These are phyloP conservation scores for Penicillium malachiteum DNA, from an alignment of 495 filamentous ascomycete genomes.

Conservation along the genomic window DNA sequence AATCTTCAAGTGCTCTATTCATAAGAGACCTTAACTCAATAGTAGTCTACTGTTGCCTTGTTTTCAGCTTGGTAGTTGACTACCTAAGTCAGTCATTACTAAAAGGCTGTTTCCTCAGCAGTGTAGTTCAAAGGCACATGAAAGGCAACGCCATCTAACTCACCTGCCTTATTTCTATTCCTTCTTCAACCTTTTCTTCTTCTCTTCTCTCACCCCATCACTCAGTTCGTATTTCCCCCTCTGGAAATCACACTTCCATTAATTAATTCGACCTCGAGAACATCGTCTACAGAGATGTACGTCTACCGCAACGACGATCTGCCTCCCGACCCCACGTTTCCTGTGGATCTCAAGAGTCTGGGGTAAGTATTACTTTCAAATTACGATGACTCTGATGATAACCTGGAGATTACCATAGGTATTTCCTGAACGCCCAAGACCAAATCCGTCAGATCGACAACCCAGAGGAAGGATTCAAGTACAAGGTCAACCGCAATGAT, in stretches of 20 bases:
- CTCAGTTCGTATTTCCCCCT: background rate
- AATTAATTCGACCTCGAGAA: background rate
- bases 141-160: too few species aligned
- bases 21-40: background rate
- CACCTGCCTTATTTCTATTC: background rate
- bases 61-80: background rate
- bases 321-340: constrained; percentile 67
- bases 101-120: too few species aligned
- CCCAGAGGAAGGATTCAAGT: constrained; percentile 68
- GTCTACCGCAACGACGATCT: constrained; percentile 60
- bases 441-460: constrained; percentile 67
- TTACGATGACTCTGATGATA: background rate
- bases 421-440: constrained; percentile 68
- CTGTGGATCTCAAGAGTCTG: constrained; percentile 59
- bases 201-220: background rate
- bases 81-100: background rate
- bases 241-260: background rate
- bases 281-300: constrained; percentile 59
- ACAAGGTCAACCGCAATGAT: constrained; percentile 65
- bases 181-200: constrained; percentile 1
- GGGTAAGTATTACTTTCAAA: constrained; percentile 52
- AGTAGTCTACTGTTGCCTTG: too few species aligned
- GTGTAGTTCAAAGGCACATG: too few species aligned
- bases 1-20: background rate
- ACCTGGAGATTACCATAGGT: constrained; percentile 43